Evolutionary conservation across 768 basidiomycete species (phyloP), one percentile per base, ranked within the genome.

Genomic region (Phylloporus rhodoxanthus): DNA sequence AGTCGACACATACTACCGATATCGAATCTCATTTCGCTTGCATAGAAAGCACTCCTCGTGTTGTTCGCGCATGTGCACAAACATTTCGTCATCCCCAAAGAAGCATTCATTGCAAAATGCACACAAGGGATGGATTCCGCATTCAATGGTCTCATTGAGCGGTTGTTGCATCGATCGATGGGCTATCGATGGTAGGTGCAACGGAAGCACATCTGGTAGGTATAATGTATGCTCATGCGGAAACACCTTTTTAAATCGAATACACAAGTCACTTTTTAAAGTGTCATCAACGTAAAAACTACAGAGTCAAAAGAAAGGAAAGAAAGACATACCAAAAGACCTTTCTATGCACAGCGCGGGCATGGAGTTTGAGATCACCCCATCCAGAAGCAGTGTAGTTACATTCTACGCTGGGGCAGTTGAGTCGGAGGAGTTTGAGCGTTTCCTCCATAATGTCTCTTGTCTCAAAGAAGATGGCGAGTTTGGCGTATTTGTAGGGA

Each of bases 41-140:
- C 96, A 99, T 10, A 98, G 67, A 58, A 96, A 96, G 65, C 95
- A 98, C 61, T 98, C 94, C 66, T 99, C 95, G 69, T 99, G 95
- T 41, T 74, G 75, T 61, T 93, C 85, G 45, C 94, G 81, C 85
- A 97, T 90, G 65, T 99, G 96, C 20, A 82, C 72, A 64, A 84
- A 96, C 17, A 97, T 70, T 60, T 93, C 93, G 60, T 98, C 95
- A 47, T 86, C 85, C n/a, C 85, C 73, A 64, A 94, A 96, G 75
- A 87, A 93, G 58, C 88, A 93, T 57, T 91, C 87, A 15, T 80
- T 80, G 59, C 93, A 96, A 65, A 97, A 98, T 58, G 81, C 81
- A 65, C 91, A 94, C 2, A 87, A 58, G 0, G 90, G 89, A 56
- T 92, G 89, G 1, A 81, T 63, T 2, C 84, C 86, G 10, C 86